Percentiles rank a stretch among this genome's conserved stretches.
phyloP scores from a whole-genome alignment of 805 yeast genomes.

The Candida krabiensis region DNA sequence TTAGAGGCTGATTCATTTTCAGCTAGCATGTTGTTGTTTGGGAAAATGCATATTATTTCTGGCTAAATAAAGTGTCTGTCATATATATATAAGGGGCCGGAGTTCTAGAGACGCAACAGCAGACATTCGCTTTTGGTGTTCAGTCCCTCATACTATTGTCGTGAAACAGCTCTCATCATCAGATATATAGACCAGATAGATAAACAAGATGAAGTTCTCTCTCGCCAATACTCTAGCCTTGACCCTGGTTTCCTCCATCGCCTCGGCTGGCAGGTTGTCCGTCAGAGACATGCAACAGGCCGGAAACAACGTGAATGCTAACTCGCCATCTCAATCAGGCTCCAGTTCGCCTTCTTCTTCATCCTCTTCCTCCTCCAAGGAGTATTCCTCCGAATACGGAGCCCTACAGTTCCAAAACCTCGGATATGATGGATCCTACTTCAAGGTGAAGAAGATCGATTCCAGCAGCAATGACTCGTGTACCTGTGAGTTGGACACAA shows the following conservation, averaged over 20 bases:
- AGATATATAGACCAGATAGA: too few relatives aligned
- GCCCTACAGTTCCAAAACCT: conserved; percentile 51
- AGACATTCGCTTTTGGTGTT: too few relatives aligned
- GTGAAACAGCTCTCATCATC: too few relatives aligned
- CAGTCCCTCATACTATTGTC: too few relatives aligned
- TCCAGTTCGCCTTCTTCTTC: conserved; percentile 6
- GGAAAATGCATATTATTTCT: too few relatives aligned
- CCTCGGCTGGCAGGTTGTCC: background rate
- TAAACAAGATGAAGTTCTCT: background rate
- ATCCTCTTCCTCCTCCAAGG: conserved; percentile 10
- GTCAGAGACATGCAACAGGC: background rate
- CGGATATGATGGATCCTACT: conserved; percentile 56
- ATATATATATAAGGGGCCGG: too few relatives aligned
- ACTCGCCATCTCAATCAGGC: background rate
- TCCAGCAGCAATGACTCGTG: conserved; percentile 45
- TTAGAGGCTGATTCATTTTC: too few relatives aligned
- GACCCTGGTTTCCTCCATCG: background rate
- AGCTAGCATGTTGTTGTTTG: too few relatives aligned
- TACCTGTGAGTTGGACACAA: conserved; percentile 41
- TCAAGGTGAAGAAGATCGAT: conserved; percentile 44
- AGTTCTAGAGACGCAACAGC: too few relatives aligned
- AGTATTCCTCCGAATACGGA: conserved; percentile 34
- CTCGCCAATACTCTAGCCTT: background rate
- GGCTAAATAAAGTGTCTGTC: too few relatives aligned
- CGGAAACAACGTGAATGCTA: background rate